Conservation (phyloP, 2,329 filamentous ascomycete species). For the Pseudocercospora eumusae region DNA sequence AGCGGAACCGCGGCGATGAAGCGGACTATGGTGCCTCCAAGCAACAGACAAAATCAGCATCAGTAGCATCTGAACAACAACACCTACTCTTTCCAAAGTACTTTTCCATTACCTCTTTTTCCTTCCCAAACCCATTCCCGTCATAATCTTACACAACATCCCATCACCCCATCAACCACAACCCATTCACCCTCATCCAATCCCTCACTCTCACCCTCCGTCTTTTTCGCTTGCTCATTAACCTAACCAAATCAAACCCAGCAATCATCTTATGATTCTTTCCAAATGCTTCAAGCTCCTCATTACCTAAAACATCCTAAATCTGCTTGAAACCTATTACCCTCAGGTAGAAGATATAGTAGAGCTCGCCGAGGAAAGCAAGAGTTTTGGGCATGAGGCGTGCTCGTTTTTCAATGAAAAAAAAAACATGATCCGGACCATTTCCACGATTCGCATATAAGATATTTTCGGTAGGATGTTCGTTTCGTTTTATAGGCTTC, state of each 20-base stretch:
- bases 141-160: background rate
- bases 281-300: constrained; percentile 32
- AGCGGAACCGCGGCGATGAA: background rate
- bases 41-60: background rate
- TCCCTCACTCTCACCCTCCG: constrained; percentile 35
- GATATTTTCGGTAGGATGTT: constrained; percentile 48
- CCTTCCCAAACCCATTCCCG: too few relatives aligned
- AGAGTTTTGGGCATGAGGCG: too few relatives aligned
- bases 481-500: constrained; percentile 45
- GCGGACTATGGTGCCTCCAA: background rate
- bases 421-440: constrained; percentile 51
- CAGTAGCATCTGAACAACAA: background rate
- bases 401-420: too few relatives aligned
- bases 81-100: background rate
- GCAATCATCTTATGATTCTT: constrained; percentile 44
- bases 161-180: too few relatives aligned
- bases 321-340: constrained; percentile 42
- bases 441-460: constrained; percentile 52
- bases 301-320: constrained; percentile 35
- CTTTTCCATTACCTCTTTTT: background rate
- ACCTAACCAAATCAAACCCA: constrained; percentile 51
- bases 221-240: constrained; percentile 45
- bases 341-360: too few relatives aligned
- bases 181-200: constrained; percentile 7
- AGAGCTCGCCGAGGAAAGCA: too few relatives aligned